A percentile compares a stretch with the other conserved stretches of the same genome.
These are phyloP conservation scores for Saturnispora bothae DNA, from an alignment of 805 yeast species.

Conservation along the genomic window DNA sequence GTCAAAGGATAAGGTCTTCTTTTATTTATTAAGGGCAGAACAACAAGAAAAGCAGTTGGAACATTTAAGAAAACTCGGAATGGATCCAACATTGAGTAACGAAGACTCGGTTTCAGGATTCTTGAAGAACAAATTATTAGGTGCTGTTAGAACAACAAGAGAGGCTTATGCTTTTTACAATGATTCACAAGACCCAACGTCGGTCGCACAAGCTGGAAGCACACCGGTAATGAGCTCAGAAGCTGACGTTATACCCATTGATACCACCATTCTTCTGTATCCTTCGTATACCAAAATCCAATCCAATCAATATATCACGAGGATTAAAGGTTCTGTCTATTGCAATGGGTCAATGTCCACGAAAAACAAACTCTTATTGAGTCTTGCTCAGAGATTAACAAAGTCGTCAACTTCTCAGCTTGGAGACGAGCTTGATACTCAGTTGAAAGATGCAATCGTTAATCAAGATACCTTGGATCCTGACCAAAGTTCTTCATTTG, in stretches of 20 bases:
- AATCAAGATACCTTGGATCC: slow-evolving; percentile 18
- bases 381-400: slow-evolving; percentile 59
- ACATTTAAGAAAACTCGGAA: slow-evolving; percentile 7
- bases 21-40: slow-evolving; percentile 17
- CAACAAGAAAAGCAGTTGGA: slow-evolving; percentile 13
- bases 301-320: slow-evolving; percentile 37
- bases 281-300: slow-evolving; percentile 42
- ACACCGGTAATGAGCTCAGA: background rate
- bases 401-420: slow-evolving; percentile 25
- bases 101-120: slow-evolving; percentile 18
- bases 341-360: slow-evolving; percentile 63
- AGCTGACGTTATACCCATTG: slow-evolving; percentile 34
- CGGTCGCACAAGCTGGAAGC: slow-evolving; percentile 7
- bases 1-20: slow-evolving; percentile 22
- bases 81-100: background rate
- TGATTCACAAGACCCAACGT: slow-evolving; percentile 6
- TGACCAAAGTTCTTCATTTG: slow-evolving; percentile 3
- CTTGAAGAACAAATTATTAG: slow-evolving; percentile 33
- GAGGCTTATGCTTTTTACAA: slow-evolving; percentile 36
- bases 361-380: slow-evolving; percentile 57
- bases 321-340: slow-evolving; percentile 61
- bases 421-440: slow-evolving; percentile 28
- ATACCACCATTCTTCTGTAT: slow-evolving; percentile 50
- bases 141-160: slow-evolving; percentile 39
- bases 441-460: slow-evolving; percentile 26